A percentile compares a stretch with the other conserved stretches of the same genome.
These are phyloP conservation scores for Aspergillus hortae DNA, from an alignment of 2,329 filamentous ascomycete genomes.

Conservation along the genomic window DNA sequence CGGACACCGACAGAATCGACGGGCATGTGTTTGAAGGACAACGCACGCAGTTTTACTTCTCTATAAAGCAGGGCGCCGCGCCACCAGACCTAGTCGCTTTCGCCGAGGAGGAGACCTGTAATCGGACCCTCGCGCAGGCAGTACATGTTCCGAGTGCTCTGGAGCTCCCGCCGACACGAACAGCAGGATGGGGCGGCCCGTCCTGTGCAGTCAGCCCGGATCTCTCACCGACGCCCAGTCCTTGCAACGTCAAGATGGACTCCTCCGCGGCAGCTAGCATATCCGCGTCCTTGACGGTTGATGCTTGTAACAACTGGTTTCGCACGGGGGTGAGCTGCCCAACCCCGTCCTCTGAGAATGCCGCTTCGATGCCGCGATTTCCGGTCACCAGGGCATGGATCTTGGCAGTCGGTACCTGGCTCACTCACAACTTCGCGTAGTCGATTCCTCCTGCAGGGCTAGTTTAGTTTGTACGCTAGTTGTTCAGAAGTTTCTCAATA, in stretches of 20 bases:
- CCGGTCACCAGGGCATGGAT: neutral
- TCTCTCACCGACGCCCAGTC: conserved; percentile 2
- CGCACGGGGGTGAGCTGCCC: conserved; percentile 7
- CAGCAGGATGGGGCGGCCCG: neutral
- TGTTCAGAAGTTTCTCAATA: neutral
- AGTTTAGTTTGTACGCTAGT: neutral
- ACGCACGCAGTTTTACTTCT: conserved; percentile 1
- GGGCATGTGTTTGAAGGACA: neutral
- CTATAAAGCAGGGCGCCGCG: conserved; percentile 1
- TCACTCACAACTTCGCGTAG: neutral
- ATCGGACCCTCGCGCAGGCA: neutral
- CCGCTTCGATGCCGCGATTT: neutral
- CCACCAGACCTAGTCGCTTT: conserved; percentile 3
- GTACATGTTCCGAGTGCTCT: neutral
- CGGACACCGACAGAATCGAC: neutral
- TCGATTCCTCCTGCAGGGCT: neutral
- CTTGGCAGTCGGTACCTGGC: neutral
- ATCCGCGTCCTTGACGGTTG: neutral
- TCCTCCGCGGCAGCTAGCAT: conserved; percentile 3
- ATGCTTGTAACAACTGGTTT: neutral
- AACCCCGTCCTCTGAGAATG: neutral
- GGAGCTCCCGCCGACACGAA: neutral
- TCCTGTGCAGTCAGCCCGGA: conserved; percentile 3
- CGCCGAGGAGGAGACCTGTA: conserved; percentile 2
- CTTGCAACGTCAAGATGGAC: conserved; percentile 6